Percentiles rank a stretch among this genome's conserved stretches.
These are phyloP conservation scores for Helianthus tuberosus DNA, from an alignment of 129 eudicot species.

Conservation along the genomic window DNA sequence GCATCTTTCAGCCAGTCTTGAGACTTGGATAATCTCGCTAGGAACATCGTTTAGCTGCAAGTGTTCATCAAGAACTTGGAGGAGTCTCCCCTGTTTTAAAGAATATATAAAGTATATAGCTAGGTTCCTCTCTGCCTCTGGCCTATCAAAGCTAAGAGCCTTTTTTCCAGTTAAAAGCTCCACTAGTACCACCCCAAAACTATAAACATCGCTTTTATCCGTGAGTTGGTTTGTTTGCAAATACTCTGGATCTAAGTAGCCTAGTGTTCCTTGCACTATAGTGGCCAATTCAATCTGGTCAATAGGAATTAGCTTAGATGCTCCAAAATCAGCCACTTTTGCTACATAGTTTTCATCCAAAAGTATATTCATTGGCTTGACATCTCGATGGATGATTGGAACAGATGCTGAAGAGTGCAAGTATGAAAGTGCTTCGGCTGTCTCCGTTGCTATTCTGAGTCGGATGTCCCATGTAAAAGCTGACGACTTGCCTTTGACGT, in stretches of 20 bases:
- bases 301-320: constrained; percentile 47
- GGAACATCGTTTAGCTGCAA: constrained; percentile 29
- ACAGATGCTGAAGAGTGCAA: constrained; percentile 50
- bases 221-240: constrained; percentile 48
- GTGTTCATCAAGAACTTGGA: constrained; percentile 27
- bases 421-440: constrained; percentile 49
- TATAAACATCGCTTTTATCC: constrained; percentile 54
- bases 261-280: constrained; percentile 52
- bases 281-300: constrained; percentile 43
- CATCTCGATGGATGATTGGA: constrained; percentile 53
- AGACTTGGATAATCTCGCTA: too few relatives aligned
- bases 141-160: constrained; percentile 41
- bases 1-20: too few relatives aligned
- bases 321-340: constrained; percentile 61
- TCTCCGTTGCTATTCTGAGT: constrained; percentile 39
- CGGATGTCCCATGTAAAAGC: constrained; percentile 36
- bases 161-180: constrained; percentile 45
- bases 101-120: constrained; percentile 32
- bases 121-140: constrained; percentile 41
- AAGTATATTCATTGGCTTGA: constrained; percentile 51
- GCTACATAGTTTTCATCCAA: constrained; percentile 46
- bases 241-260: constrained; percentile 57
- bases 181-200: constrained; percentile 50
- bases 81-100: constrained; percentile 28
- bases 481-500: too few relatives aligned